A percentile compares a stretch with the other conserved stretches of the same genome.
Evolutionary conservation across 768 basidiomycete species (phyloP).

Genomic region (Clathrus columnatus): DNA sequence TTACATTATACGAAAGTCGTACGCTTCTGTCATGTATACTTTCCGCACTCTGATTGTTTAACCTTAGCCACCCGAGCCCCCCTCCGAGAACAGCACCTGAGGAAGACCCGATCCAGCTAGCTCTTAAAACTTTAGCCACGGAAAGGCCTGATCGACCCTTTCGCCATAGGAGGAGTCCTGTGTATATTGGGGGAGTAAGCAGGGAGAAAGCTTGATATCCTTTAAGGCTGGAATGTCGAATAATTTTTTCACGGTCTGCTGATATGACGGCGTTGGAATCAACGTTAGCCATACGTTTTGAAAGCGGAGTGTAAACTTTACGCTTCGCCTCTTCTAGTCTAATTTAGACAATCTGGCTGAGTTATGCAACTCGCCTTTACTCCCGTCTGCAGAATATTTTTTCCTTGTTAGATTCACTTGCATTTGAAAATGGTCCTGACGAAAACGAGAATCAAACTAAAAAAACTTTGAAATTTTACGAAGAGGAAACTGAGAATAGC

Average conservation of each 20-base stretch:
- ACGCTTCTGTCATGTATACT: slow-evolving; percentile 42
- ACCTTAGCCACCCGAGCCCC: slow-evolving; percentile 51
- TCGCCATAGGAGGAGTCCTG: slow-evolving; percentile 41
- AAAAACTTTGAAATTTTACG: no score
- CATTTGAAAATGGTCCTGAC: no score
- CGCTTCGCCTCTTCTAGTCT: no score
- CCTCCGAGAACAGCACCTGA: slow-evolving; percentile 48
- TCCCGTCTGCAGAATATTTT: neutral
- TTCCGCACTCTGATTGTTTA: slow-evolving; percentile 42
- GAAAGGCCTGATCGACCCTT: slow-evolving; percentile 48
- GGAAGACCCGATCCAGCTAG: slow-evolving; percentile 65
- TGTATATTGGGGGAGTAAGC: slow-evolving; percentile 53
- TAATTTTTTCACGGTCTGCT: slow-evolving; percentile 57
- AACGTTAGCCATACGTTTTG: neutral
- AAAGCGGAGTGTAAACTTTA: neutral
- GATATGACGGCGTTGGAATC: neutral
- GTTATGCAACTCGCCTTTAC: neutral
- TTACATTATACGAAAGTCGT: slow-evolving; percentile 50
- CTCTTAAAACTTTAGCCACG: slow-evolving; percentile 55
- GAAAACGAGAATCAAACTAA: no score
- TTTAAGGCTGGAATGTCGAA: slow-evolving; percentile 54
- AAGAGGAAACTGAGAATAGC: no score
- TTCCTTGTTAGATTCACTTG: no score
- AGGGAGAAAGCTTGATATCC: slow-evolving; percentile 64
- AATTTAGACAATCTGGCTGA: no score